These are phyloP conservation scores for Populus tomentosa DNA, from an alignment of 441 rosid genomes.

Conservation along the genomic window DNA sequence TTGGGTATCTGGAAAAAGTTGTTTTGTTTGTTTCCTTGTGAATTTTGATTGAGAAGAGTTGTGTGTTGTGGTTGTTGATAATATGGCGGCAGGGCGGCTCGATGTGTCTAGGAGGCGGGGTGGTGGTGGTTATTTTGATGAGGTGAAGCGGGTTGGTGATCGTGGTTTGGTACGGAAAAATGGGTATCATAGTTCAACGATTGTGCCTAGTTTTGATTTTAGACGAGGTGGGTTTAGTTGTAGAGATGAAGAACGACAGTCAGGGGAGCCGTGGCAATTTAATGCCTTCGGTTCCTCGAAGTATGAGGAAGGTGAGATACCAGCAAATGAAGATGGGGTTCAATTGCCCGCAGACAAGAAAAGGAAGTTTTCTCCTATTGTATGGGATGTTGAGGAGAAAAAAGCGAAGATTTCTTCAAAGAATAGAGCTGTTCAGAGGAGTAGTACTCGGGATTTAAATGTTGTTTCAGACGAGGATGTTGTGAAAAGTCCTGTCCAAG, in stretches of 20 bases:
- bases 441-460: conserved; percentile 9
- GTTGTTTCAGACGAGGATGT: background rate
- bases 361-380: conserved; percentile 51
- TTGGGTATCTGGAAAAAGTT: background rate
- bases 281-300: background rate
- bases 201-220: conserved; percentile 8
- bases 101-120: conserved; percentile 43
- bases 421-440: conserved; percentile 15
- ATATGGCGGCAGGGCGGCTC: conserved; percentile 83
- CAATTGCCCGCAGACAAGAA: conserved; percentile 48
- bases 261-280: conserved; percentile 5
- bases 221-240: conserved; percentile 16
- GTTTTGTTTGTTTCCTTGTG: conserved; percentile 13
- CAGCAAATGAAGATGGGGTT: conserved; percentile 22
- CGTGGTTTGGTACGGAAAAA: conserved; percentile 17
- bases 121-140: conserved; percentile 11
- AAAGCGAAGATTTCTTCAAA: conserved; percentile 24
- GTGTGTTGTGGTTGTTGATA: conserved; percentile 43
- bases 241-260: conserved; percentile 6
- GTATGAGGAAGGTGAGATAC: conserved; percentile 17
- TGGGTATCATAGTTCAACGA: conserved; percentile 17
- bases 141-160: conserved; percentile 22
- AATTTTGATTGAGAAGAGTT: conserved; percentile 1
- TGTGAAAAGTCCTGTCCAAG: background rate
- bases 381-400: conserved; percentile 39